phyloP scores from a whole-genome alignment of 2,329 filamentous ascomycete genomes.

The Fusarium penzigii region DNA sequence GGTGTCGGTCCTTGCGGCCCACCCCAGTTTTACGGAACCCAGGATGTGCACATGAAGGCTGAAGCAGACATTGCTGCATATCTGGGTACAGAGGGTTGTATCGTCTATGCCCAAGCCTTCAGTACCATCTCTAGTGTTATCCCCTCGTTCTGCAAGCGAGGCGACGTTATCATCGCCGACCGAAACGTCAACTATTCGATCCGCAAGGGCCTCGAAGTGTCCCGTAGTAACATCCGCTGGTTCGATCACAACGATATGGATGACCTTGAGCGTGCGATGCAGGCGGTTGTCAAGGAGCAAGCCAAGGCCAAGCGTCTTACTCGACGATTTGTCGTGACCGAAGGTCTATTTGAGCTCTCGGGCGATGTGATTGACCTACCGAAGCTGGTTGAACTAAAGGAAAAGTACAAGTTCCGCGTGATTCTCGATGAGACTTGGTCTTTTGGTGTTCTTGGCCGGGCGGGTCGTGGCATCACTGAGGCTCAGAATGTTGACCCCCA shows the following conservation, averaged over 20 bases:
- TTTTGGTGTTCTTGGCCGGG: constrained; percentile 90
- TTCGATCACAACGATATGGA: constrained; percentile 97
- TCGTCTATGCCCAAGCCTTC: constrained; percentile 95
- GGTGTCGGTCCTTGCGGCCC: constrained; percentile 96
- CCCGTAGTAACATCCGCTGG: constrained; percentile 87
- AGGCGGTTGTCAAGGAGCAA: constrained; percentile 85
- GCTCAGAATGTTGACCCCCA: constrained; percentile 93
- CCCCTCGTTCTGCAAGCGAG: constrained; percentile 93
- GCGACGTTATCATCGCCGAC: constrained; percentile 96
- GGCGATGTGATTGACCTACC: constrained; percentile 86
- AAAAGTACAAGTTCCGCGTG: constrained; percentile 96
- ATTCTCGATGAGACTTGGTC: constrained; percentile 98
- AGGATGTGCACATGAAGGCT: constrained; percentile 97
- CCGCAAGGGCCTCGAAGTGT: constrained; percentile 91
- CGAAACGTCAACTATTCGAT: constrained; percentile 91
- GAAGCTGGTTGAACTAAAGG: constrained; percentile 88
- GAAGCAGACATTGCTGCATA: constrained; percentile 92
- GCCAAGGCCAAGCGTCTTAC: constrained; percentile 82
- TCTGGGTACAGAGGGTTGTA: constrained; percentile 83
- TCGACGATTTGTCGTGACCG: constrained; percentile 91
- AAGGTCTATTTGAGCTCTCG: constrained; percentile 88
- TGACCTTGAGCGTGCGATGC: constrained; percentile 82
- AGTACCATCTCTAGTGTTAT: constrained; percentile 97
- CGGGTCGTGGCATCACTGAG: constrained; percentile 89
- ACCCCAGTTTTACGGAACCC: constrained; percentile 96